A percentile compares a stretch with the other conserved stretches of the same genome.
Conservation (phyloP, 2,329 filamentous ascomycete genomes). For the Xenoacremonium recifei region DNA sequence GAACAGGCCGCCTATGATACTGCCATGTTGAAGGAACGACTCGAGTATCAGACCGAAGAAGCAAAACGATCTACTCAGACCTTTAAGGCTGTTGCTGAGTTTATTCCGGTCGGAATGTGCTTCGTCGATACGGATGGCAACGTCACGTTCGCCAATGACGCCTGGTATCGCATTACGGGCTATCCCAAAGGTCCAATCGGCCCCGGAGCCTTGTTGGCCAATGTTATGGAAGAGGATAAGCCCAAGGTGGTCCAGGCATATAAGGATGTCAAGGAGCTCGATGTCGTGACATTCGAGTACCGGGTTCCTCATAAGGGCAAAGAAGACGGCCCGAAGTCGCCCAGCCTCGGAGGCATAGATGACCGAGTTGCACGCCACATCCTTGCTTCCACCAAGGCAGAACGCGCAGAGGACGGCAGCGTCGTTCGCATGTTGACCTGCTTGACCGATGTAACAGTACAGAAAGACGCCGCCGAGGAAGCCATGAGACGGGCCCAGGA, state of each 20-base stretch:
- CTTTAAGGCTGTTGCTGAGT: conserved; percentile 69
- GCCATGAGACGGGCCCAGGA: conserved; percentile 49
- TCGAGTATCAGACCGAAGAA: conserved; percentile 55
- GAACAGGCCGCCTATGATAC: conserved; percentile 67
- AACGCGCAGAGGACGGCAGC: conserved; percentile 41
- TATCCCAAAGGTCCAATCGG: conserved; percentile 34
- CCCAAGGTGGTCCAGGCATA: conserved; percentile 40
- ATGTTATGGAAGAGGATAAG: conserved; percentile 46
- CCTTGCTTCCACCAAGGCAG: conserved; percentile 46
- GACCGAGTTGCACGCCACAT: conserved; percentile 41
- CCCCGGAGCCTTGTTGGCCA: conserved; percentile 39
- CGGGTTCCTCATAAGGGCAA: conserved; percentile 26
- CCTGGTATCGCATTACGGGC: conserved; percentile 56
- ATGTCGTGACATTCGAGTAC: conserved; percentile 47
- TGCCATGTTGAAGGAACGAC: conserved; percentile 63
- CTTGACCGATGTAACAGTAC: conserved; percentile 49
- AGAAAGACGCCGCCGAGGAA: conserved; percentile 48
- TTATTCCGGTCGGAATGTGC: conserved; percentile 72
- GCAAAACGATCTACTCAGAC: conserved; percentile 57
- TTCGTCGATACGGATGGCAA: conserved; percentile 64
- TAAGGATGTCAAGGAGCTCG: conserved; percentile 36
- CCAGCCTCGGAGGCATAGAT: conserved; percentile 19
- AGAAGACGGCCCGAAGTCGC: conserved; percentile 15
- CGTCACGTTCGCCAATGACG: conserved; percentile 70
- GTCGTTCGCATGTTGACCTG: conserved; percentile 48